A percentile compares a stretch with the other conserved stretches of the same genome.
Conservation (phyloP, 768 basidiomycete genomes). For the Bullera alba region DNA sequence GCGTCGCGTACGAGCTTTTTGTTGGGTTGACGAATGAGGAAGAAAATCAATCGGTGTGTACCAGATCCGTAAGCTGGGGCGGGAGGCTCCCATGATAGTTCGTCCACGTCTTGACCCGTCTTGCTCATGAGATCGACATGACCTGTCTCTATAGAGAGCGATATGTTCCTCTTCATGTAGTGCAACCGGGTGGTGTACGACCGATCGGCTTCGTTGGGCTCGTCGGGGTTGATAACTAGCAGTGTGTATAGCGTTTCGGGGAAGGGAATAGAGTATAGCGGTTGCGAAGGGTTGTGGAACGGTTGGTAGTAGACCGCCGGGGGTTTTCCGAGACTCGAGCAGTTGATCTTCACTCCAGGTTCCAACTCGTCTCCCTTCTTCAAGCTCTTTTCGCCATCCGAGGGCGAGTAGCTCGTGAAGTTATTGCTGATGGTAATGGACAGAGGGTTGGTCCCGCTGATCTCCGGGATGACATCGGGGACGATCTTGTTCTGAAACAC, state of each 20-base stretch:
- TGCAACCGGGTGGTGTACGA: constrained; percentile 49
- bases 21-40: constrained; percentile 70
- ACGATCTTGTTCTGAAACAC: constrained; percentile 83
- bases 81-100: constrained; percentile 67
- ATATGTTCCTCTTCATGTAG: constrained; percentile 51
- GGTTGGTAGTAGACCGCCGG: constrained; percentile 66
- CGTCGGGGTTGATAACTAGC: constrained; percentile 81
- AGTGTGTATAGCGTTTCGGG: constrained; percentile 79
- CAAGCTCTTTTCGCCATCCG: not conserved
- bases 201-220: constrained; percentile 64
- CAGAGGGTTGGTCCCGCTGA: constrained; percentile 70
- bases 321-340: constrained; percentile 56
- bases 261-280: constrained; percentile 17
- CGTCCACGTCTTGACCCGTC: constrained; percentile 19
- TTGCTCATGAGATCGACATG: constrained; percentile 15
- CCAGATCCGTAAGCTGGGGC: constrained; percentile 83
- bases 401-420: not conserved
- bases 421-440: constrained; percentile 38
- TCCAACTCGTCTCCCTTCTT: constrained; percentile 7
- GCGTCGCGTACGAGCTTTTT: no score
- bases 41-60: constrained; percentile 79
- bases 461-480: constrained; percentile 69
- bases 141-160: constrained; percentile 46
- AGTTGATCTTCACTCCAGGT: constrained; percentile 19
- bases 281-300: constrained; percentile 55